Evolutionary conservation across 345 rosid species (phyloP).

Genomic region (Lumnitzera littorea): DNA sequence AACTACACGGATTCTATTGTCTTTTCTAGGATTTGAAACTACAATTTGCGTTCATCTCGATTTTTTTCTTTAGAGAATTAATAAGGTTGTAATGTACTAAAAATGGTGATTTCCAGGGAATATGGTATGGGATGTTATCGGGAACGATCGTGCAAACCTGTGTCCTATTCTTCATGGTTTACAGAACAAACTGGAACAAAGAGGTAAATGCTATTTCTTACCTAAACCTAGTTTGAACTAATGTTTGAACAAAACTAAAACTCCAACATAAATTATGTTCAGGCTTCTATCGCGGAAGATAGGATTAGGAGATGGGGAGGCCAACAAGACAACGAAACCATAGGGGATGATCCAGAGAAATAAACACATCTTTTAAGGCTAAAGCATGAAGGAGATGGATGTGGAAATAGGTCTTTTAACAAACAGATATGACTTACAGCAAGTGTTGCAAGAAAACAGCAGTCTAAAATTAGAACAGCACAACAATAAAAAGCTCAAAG

Average conservation of each 20-base stretch:
- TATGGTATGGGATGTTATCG: constrained; percentile 66
- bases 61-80: background rate
- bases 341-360: background rate
- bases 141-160: constrained; percentile 57
- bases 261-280: background rate
- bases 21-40: too few relatives aligned
- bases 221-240: background rate
- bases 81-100: background rate
- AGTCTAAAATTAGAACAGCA: too few relatives aligned
- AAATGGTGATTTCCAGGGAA: constrained; percentile 37
- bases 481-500: too few relatives aligned
- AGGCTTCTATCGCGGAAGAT: constrained; percentile 66
- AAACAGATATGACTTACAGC: background rate
- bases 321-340: background rate
- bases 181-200: constrained; percentile 57
- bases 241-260: background rate
- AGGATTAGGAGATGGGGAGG: constrained; percentile 71
- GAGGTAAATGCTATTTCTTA: constrained; percentile 29
- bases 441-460: too few relatives aligned
- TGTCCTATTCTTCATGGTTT: constrained; percentile 48
- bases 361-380: background rate
- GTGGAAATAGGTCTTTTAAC: background rate
- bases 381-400: background rate
- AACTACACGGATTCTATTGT: too few relatives aligned
- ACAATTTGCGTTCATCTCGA: background rate